Evolutionary conservation across 768 basidiomycete genomes (phyloP), one percentile per base, ranked within the genome.

Genomic region (Rhizopogon sp.): DNA sequence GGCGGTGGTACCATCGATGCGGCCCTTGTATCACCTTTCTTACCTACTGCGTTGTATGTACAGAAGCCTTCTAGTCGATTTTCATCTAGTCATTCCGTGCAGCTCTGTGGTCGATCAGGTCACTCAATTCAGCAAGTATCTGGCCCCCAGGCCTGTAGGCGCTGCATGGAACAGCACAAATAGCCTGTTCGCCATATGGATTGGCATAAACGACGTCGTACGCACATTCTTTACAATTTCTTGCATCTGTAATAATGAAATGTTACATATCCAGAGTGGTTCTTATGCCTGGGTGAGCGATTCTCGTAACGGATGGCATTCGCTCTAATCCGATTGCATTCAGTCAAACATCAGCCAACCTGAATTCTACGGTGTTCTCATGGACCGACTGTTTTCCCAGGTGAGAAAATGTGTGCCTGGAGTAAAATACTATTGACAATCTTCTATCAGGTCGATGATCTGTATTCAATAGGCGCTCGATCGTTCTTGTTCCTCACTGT

Each of bases 201-300:
- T 88, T 54, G 86, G 87, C 1, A 82, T 88, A 59, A 88, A 88
- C 60, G 86, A 87, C 60, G 76, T 87, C 33, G 82, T 56, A 53
- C 11, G 55, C 10, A 56, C 28, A 1, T 53, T 47, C 31, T 17
- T 13, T 16, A 17, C 8, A 25, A 33, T 22, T 25, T 7, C 2
- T 11, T 8, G 10, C 14, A 28, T 40, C 29, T 25, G 13, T 3
- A 29, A 42, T 29, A 22, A 17, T 33, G 22, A 35, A 54, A 54
- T 3, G 6, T 13, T 35, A 31, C 5, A 50, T 28, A 37, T 43
- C 17, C 29, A 39, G 28, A 55, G 60, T 29, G 56, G 28, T 39
- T 62, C 54, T 7, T 31, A 6, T 9, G 28, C 50, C 45, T 64
- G 57, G 68, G 68, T 66, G 31, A 9, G 56, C 47, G 3, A 53